Conservation (phyloP, 192 early-diverging fungal species). For the Rhizophagus sp. region DNA sequence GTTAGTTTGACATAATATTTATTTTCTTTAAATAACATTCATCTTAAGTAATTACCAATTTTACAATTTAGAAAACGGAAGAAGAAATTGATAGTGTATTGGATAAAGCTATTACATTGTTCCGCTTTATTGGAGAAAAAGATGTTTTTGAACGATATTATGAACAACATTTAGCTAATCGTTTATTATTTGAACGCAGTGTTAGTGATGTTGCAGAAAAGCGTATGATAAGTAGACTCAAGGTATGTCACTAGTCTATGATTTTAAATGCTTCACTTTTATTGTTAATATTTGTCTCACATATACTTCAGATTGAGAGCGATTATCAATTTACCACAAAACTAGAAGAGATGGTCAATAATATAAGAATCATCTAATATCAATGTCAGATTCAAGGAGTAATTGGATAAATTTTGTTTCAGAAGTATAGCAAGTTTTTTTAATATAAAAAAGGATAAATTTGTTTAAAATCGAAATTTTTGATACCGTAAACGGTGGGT, state of each 20-base stretch:
- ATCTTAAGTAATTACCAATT: neutral
- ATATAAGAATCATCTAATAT: conserved; percentile 83
- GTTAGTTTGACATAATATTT: conserved; percentile 46
- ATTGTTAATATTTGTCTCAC: neutral
- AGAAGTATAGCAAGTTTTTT: conserved; percentile 27
- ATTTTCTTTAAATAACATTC: neutral
- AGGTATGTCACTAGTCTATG: conserved; percentile 52
- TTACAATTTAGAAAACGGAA: conserved; percentile 60
- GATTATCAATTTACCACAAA: conserved; percentile 96
- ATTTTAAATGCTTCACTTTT: conserved; percentile 17
- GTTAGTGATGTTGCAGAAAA: conserved; percentile 93
- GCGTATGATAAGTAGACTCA: conserved; percentile 85
- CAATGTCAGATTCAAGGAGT: conserved; percentile 58
- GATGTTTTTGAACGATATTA: conserved; percentile 99
- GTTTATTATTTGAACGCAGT: conserved; percentile 79
- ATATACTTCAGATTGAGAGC: conserved; percentile 69
- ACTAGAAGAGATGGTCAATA: conserved; percentile 98
- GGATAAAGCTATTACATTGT: conserved; percentile 84
- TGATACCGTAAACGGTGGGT: too few species aligned
- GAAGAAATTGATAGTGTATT: conserved; percentile 73
- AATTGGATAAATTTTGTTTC: conserved; percentile 37
- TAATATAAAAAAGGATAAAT: neutral
- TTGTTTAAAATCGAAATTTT: neutral
- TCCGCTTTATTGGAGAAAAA: conserved; percentile 92
- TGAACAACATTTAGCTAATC: conserved; percentile 91